Conservation (phyloP, 495 filamentous ascomycete genomes). For the Annulohypoxylon nitens region DNA sequence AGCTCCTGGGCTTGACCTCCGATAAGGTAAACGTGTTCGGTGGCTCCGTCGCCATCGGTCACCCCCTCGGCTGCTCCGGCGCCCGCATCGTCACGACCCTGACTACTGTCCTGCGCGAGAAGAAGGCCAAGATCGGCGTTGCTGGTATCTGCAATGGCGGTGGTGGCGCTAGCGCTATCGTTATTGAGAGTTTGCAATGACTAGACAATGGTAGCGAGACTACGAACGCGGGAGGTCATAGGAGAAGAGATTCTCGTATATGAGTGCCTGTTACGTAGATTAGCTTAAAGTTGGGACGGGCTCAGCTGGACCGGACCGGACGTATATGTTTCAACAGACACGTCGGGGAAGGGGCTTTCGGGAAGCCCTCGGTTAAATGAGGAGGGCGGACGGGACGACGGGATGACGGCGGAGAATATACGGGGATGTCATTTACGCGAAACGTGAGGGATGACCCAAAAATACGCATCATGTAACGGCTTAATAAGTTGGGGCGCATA, state of each 20-base stretch:
- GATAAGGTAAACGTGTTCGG: conserved; percentile 97
- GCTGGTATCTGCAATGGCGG: conserved; percentile 99
- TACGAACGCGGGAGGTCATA: neutral
- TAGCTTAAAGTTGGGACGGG: neutral
- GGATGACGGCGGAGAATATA: neutral
- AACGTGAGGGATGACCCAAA: neutral
- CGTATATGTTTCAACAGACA: conserved; percentile 13
- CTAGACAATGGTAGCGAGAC: conserved; percentile 11
- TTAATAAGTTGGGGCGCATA: conserved; percentile 1
- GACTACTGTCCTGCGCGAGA: conserved; percentile 87
- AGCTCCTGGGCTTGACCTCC: conserved; percentile 80
- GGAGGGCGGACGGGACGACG: neutral
- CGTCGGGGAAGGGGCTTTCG: neutral
- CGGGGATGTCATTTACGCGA: conserved; percentile 5
- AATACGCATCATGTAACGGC: neutral
- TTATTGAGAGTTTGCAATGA: conserved; percentile 79
- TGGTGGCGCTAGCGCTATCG: conserved; percentile 90
- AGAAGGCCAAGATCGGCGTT: conserved; percentile 91
- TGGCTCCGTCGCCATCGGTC: conserved; percentile 94
- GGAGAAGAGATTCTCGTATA: conserved; percentile 37
- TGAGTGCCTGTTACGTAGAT: neutral
- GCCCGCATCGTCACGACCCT: conserved; percentile 94
- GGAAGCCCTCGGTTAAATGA: neutral
- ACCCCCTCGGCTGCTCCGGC: conserved; percentile 93
- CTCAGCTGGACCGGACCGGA: neutral